These are phyloP conservation scores for Sporisorium graminicola DNA, from an alignment of 1,284 basidiomycete genomes.

Conservation along the genomic window DNA sequence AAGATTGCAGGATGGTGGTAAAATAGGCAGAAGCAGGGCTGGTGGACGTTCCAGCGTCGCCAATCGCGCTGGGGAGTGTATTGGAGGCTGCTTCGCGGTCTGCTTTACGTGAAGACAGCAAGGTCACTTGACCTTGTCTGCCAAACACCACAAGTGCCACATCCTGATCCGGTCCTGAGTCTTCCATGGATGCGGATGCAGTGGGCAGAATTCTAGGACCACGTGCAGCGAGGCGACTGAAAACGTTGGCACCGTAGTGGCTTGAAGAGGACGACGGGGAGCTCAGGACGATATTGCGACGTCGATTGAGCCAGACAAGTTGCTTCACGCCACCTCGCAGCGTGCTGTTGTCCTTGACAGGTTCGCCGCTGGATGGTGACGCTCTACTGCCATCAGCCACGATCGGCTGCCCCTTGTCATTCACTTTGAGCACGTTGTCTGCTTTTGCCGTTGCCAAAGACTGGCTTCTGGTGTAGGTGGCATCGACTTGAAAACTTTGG, in stretches of 20 bases:
- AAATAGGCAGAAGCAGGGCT: conserved; percentile 11
- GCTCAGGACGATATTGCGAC: conserved; percentile 32
- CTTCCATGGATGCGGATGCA: conserved; percentile 8
- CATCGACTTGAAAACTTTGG: conserved; percentile 18
- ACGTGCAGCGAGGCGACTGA: conserved; percentile 27
- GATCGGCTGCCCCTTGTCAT: conserved; percentile 36
- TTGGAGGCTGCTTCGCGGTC: conserved; percentile 13
- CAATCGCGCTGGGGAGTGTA: neutral
- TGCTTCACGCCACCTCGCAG: conserved; percentile 29
- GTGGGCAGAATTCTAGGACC: conserved; percentile 23
- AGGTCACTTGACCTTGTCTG: conserved; percentile 32
- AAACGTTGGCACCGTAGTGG: conserved; percentile 26
- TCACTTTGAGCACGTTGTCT: conserved; percentile 48
- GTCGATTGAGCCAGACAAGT: conserved; percentile 37
- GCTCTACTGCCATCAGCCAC: conserved; percentile 9
- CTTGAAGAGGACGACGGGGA: conserved; percentile 7
- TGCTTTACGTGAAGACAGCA: conserved; percentile 29
- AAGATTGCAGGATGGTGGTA: conserved; percentile 29
- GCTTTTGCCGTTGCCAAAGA: neutral
- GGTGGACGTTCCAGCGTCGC: neutral
- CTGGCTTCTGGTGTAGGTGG: neutral
- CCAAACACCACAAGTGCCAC: conserved; percentile 45
- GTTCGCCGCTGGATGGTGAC: conserved; percentile 9
- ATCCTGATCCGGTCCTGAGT: conserved; percentile 26
- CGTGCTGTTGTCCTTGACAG: neutral